Percentiles rank a stretch among this genome's conserved stretches.
These are phyloP conservation scores for Hyphodiscus sp. DNA, from an alignment of 2,329 filamentous ascomycete genomes.

Conservation along the genomic window DNA sequence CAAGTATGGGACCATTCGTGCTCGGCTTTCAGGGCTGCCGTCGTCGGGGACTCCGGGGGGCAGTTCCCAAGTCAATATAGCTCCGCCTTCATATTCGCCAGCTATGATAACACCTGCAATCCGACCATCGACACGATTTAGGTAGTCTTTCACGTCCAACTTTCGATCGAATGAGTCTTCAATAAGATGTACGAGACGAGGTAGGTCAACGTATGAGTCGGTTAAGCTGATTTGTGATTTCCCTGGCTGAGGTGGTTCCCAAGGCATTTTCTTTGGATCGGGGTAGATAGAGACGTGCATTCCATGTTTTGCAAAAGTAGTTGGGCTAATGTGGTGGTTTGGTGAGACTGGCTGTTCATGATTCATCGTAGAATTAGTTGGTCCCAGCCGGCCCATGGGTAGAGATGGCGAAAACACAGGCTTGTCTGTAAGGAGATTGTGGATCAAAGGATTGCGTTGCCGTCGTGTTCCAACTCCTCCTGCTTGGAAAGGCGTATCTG, in stretches of 20 bases:
- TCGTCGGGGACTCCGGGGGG: constrained; percentile 55
- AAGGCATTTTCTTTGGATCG: constrained; percentile 56
- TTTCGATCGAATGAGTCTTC: constrained; percentile 88
- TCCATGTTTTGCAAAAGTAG: constrained; percentile 84
- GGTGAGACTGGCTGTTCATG: constrained; percentile 23
- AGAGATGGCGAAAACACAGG: constrained; percentile 88
- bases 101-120: constrained; percentile 91
- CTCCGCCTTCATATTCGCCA: constrained; percentile 92
- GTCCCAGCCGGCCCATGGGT: constrained; percentile 58
- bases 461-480: constrained; percentile 45
- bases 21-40: constrained; percentile 42
- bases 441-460: constrained; percentile 75
- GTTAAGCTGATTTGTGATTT: constrained; percentile 61
- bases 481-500: constrained; percentile 28
- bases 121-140: constrained; percentile 70
- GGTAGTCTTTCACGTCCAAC: constrained; percentile 76
- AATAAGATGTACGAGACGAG: constrained; percentile 77
- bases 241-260: constrained; percentile 59
- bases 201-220: constrained; percentile 75
- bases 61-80: constrained; percentile 89
- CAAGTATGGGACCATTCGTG: constrained; percentile 79
- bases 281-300: constrained; percentile 85
- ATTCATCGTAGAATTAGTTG: constrained; percentile 10
- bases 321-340: constrained; percentile 38
- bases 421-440: constrained; percentile 94